Conservation (phyloP, 768 basidiomycete genomes). For the Gautieria morchelliformis region DNA sequence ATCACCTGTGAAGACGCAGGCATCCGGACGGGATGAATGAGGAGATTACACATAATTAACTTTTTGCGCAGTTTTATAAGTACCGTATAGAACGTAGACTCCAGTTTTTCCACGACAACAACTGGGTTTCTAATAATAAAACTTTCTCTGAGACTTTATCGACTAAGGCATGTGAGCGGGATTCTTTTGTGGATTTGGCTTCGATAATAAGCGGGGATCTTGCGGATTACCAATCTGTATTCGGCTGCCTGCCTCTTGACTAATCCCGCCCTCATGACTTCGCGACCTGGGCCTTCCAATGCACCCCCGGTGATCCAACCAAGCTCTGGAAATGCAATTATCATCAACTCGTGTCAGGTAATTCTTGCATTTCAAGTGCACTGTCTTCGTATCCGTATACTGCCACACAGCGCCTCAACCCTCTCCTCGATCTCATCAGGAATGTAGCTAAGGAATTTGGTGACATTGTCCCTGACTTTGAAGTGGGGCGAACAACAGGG, state of each 20-base stretch:
- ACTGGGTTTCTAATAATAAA: too few species aligned
- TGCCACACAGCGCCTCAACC: conserved; percentile 63
- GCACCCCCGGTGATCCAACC: conserved; percentile 53
- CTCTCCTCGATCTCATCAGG: conserved; percentile 75
- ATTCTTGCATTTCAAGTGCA: not conserved
- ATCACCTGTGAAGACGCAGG: too few species aligned
- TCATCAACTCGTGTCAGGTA: conserved; percentile 56
- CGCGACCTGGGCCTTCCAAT: not conserved
- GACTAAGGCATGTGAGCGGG: too few species aligned
- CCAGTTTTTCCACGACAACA: too few species aligned
- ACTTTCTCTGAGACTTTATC: too few species aligned
- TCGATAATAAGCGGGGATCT: too few species aligned
- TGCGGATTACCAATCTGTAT: too few species aligned
- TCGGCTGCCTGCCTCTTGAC: not conserved
- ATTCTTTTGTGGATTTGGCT: too few species aligned
- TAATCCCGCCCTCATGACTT: not conserved
- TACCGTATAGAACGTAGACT: too few species aligned
- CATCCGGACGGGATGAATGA: too few species aligned
- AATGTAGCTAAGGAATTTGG: conserved; percentile 92
- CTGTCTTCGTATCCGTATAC: not conserved
- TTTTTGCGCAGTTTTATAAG: too few species aligned
- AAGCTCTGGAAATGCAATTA: conserved; percentile 52
- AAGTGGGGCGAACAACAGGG: conserved; percentile 90
- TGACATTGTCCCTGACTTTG: conserved; percentile 89
- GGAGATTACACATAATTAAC: too few species aligned